phyloP scores from a whole-genome alignment of 305 asterid species.

The Fraxinus latifolia region DNA sequence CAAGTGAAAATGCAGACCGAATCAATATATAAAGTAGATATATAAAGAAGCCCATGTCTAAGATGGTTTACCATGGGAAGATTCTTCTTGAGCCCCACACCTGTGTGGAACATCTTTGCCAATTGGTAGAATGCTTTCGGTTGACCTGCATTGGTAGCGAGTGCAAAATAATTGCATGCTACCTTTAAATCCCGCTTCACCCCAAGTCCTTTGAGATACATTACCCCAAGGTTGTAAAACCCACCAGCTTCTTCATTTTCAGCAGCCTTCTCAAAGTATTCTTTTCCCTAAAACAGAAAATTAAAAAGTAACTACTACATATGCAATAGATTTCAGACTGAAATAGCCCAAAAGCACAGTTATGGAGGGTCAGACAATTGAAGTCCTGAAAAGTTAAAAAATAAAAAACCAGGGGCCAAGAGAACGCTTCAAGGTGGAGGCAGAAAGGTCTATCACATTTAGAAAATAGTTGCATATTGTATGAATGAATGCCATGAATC shows the following conservation, averaged over 20 bases:
- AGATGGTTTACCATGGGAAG: constrained; percentile 60
- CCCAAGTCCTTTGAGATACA: constrained; percentile 84
- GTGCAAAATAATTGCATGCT: constrained; percentile 70
- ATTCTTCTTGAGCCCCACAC: constrained; percentile 77
- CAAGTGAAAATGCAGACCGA: neutral
- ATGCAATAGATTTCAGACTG: constrained; percentile 7
- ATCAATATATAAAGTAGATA: neutral
- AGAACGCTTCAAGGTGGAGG: neutral
- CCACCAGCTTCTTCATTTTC: constrained; percentile 71
- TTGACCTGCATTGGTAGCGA: constrained; percentile 58
- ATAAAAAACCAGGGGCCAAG: neutral
- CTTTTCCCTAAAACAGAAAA: constrained; percentile 63
- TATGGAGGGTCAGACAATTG: neutral
- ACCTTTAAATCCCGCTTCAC: constrained; percentile 79
- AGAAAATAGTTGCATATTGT: neutral
- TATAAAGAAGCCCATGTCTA: neutral
- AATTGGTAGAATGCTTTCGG: constrained; percentile 34
- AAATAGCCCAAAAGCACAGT: neutral
- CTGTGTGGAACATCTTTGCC: constrained; percentile 86
- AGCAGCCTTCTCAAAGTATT: constrained; percentile 83
- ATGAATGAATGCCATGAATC: neutral
- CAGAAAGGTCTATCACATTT: neutral
- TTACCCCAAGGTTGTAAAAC: constrained; percentile 83
- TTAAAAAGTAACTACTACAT: constrained; percentile 18
- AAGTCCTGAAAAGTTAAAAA: neutral